phyloP scores from a whole-genome alignment of 106 monocot genomes.

The Platanthera guangdongensis region DNA sequence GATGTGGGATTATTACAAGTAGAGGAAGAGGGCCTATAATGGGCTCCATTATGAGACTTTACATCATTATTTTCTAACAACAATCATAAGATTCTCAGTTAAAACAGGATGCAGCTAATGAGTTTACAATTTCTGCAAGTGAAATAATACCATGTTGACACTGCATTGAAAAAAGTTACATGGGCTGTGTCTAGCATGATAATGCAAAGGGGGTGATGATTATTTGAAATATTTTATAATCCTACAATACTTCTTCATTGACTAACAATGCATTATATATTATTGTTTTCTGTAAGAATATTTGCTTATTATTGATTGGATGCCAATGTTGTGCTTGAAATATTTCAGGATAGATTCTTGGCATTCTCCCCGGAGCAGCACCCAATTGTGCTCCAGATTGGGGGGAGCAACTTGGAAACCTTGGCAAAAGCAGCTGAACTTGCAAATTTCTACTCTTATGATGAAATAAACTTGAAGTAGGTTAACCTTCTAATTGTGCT shows the following conservation, averaged over 20 bases:
- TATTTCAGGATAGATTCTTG: conserved; percentile 82
- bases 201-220: not conserved
- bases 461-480: conserved; percentile 95
- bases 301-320: not conserved
- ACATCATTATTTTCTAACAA: too few species aligned
- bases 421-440: conserved; percentile 87
- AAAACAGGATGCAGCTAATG: too few species aligned
- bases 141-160: too few species aligned
- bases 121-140: too few species aligned
- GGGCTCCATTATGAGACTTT: too few species aligned
- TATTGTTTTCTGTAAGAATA: not conserved
- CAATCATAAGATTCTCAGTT: too few species aligned
- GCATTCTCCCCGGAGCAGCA: conserved; percentile 81
- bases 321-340: conserved; percentile 1
- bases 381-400: conserved; percentile 94
- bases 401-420: conserved; percentile 91
- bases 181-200: not conserved
- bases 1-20: too few species aligned
- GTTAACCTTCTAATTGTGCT: not conserved
- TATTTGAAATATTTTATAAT: not conserved
- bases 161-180: too few species aligned
- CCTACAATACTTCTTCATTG: not conserved
- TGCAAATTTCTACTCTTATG: conserved; percentile 71
- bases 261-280: not conserved
- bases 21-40: too few species aligned